Conservation (phyloP, 2,329 filamentous ascomycete species). For the Pyrenophora tritici-repentis region DNA sequence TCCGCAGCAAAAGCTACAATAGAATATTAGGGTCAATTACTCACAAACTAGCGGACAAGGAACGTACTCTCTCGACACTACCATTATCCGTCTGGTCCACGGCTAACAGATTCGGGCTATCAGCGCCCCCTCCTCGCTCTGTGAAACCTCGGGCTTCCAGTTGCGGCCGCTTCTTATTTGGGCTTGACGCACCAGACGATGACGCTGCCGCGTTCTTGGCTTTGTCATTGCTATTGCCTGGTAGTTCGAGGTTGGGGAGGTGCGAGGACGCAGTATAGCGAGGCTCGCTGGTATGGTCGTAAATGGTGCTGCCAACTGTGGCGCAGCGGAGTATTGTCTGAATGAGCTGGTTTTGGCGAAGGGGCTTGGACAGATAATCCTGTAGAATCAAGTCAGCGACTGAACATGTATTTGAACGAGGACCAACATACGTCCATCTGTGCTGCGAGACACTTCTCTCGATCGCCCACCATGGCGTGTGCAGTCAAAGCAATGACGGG, state of each 20-base stretch:
- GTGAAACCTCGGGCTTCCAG: slow-evolving; percentile 70
- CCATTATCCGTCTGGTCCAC: slow-evolving; percentile 66
- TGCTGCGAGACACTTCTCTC: slow-evolving; percentile 96
- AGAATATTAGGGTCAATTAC: slow-evolving; percentile 19
- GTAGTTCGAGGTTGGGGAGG: slow-evolving; percentile 8
- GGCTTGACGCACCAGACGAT: slow-evolving; percentile 3
- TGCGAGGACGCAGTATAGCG: slow-evolving; percentile 13
- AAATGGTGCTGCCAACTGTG: slow-evolving; percentile 81
- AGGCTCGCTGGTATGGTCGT: slow-evolving; percentile 63
- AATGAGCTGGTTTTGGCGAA: slow-evolving; percentile 96
- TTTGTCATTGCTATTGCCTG: slow-evolving; percentile 6
- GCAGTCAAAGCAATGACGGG: slow-evolving; percentile 97
- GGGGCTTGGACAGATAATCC: slow-evolving; percentile 94
- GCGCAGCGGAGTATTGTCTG: slow-evolving; percentile 97
- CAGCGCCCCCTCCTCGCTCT: slow-evolving; percentile 65
- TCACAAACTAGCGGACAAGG: slow-evolving; percentile 26
- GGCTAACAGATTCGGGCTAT: slow-evolving; percentile 67
- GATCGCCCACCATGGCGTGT: slow-evolving; percentile 97
- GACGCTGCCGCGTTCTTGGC: slow-evolving; percentile 3
- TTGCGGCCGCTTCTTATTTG: slow-evolving; percentile 53
- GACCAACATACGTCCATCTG: slow-evolving; percentile 76
- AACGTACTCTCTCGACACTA: slow-evolving; percentile 60
- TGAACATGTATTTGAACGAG: too few relatives aligned
- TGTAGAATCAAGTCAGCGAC: slow-evolving; percentile 25
- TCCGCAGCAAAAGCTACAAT: slow-evolving; percentile 52